Percentiles rank a stretch among this genome's conserved stretches.
These are phyloP conservation scores for Pyracantha coccinea DNA, from an alignment of 331 rosid species.

Conservation along the genomic window DNA sequence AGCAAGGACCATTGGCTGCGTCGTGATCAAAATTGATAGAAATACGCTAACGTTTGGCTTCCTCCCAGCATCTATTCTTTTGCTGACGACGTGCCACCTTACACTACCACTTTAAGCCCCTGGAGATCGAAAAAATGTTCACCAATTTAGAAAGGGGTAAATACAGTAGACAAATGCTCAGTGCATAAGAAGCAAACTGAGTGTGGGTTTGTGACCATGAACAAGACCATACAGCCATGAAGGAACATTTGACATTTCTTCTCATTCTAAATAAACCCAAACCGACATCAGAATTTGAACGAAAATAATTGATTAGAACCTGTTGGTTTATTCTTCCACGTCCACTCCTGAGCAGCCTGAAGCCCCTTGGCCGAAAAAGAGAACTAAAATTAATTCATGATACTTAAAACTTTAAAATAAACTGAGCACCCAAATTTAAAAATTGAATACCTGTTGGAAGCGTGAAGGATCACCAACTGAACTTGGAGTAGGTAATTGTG, in stretches of 20 bases:
- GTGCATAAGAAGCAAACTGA: neutral
- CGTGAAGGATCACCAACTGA: constrained; percentile 45
- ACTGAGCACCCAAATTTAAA: neutral
- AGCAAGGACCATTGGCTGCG: neutral
- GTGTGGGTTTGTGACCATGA: neutral
- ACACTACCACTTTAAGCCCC: constrained; percentile 8
- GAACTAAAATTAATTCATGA: constrained; percentile 11
- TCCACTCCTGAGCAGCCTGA: constrained; percentile 64
- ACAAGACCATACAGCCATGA: neutral
- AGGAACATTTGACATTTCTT: neutral
- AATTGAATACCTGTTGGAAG: constrained; percentile 32
- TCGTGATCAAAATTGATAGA: neutral
- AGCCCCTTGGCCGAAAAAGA: constrained; percentile 43
- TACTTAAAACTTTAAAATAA: neutral
- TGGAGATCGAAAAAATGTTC: neutral
- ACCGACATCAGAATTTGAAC: neutral
- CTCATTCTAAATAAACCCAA: neutral
- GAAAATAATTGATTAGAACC: constrained; percentile 33
- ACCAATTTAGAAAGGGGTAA: too few species aligned
- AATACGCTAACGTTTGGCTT: neutral
- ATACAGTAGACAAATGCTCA: neutral
- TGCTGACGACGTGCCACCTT: constrained; percentile 10
- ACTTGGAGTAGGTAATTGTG: constrained; percentile 31
- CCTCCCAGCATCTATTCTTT: constrained; percentile 8
- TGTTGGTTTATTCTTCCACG: constrained; percentile 83